Evolutionary conservation across 192 early-diverging fungal genomes (phyloP).

Genomic region (Globomyces pollinis-pini): DNA sequence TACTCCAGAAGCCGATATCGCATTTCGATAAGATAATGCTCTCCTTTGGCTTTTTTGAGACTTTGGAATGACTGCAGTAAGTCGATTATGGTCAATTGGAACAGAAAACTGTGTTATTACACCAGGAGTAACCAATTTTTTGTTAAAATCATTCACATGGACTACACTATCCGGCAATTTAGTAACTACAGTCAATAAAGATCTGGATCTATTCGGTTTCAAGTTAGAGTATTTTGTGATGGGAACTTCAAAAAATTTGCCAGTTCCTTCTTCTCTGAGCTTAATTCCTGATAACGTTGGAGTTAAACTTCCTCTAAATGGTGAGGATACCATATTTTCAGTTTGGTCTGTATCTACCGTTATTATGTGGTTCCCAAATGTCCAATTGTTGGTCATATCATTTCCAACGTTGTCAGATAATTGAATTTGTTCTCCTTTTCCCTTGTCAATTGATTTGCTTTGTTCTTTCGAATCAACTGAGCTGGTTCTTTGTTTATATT

Average conservation of each 20-base stretch:
- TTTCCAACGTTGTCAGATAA: not conserved
- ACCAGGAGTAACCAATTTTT: conserved; percentile 18
- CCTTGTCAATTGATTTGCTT: conserved; percentile 6
- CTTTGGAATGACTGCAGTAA: conserved; percentile 15
- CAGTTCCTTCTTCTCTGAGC: not conserved
- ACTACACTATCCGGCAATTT: not conserved
- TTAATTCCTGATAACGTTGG: no score
- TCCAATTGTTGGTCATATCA: not conserved
- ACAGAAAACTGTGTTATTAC: conserved; percentile 32
- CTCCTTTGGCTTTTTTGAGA: conserved; percentile 24
- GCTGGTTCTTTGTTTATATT: not conserved
- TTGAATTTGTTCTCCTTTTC: not conserved
- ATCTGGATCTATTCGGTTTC: not conserved
- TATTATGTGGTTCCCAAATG: no score
- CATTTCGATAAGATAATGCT: conserved; percentile 35
- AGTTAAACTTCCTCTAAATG: not conserved
- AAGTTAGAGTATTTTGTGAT: not conserved
- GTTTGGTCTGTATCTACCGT: not conserved
- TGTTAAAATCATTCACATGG: not conserved
- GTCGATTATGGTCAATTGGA: conserved; percentile 17
- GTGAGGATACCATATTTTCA: not conserved
- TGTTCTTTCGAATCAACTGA: not conserved
- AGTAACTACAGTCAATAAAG: not conserved
- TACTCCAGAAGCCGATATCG: conserved; percentile 29
- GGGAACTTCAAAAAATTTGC: not conserved